Conservation (phyloP, 495 filamentous ascomycete species). For the Coniosporium apollinis region DNA sequence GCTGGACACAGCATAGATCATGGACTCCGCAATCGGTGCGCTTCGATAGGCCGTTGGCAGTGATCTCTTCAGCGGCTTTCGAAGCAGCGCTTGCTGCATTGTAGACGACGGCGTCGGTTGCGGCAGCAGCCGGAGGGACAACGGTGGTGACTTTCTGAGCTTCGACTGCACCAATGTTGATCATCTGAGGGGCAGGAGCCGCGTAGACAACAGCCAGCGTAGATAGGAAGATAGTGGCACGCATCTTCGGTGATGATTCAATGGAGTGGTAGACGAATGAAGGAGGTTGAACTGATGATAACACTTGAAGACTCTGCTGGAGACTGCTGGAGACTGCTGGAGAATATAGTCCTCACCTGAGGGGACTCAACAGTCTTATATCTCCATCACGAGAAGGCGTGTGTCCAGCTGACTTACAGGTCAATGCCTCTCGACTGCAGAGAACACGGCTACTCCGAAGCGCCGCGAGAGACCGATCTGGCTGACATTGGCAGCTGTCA, state of each 20-base stretch:
- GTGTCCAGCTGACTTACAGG: too few relatives aligned
- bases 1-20: background rate
- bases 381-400: too few relatives aligned
- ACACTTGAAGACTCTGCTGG: too few relatives aligned
- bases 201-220: constrained; percentile 1
- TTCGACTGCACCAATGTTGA: constrained; percentile 5
- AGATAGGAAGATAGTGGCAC: background rate
- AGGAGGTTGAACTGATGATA: too few relatives aligned
- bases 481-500: too few relatives aligned
- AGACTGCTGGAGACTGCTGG: too few relatives aligned
- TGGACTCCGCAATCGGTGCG: constrained; percentile 11
- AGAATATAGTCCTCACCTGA: too few relatives aligned
- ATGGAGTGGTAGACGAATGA: too few relatives aligned
- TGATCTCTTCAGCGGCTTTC: constrained; percentile 2
- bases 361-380: too few relatives aligned
- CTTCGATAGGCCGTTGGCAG: constrained; percentile 4
- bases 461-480: too few relatives aligned
- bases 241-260: background rate
- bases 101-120: constrained; percentile 1
- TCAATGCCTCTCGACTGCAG: too few relatives aligned
- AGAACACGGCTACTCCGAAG: too few relatives aligned
- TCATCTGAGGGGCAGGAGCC: constrained; percentile 5
- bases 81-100: constrained; percentile 4
- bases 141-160: constrained; percentile 2
- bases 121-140: constrained; percentile 2